Percentiles rank a stretch among this genome's conserved stretches.
phyloP scores from a whole-genome alignment of 31 red algal genomes.

The Porphyra umbilicalis region DNA sequence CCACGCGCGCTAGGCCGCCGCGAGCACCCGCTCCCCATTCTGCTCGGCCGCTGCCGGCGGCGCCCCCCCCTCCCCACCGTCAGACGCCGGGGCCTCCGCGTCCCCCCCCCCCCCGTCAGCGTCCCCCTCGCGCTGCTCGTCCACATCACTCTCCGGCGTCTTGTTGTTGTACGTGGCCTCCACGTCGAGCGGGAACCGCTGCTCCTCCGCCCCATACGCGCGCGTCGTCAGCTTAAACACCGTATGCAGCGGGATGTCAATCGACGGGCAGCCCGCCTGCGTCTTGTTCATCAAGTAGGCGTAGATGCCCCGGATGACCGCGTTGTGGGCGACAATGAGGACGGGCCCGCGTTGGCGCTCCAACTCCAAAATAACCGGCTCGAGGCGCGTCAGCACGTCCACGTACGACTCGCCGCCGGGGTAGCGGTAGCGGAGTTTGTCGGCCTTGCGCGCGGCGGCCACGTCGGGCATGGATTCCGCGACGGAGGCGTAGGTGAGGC shows the following conservation, averaged over 20 bases:
- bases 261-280: slow-evolving; percentile 70
- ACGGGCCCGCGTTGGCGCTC: slow-evolving; percentile 81
- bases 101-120: background rate
- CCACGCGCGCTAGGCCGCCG: background rate
- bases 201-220: slow-evolving; percentile 71
- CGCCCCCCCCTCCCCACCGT: background rate
- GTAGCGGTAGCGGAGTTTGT: slow-evolving; percentile 83
- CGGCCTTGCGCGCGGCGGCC: slow-evolving; percentile 43
- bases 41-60: background rate
- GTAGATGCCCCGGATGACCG: slow-evolving; percentile 80
- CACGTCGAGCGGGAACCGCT: slow-evolving; percentile 47
- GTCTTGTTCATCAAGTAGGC: slow-evolving; percentile 71
- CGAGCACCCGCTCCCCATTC: too few species aligned
- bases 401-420: slow-evolving; percentile 91
- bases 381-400: slow-evolving; percentile 86
- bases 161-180: slow-evolving; percentile 55
- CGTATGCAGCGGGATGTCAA: slow-evolving; percentile 92
- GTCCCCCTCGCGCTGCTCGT: background rate
- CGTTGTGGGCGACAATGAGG: slow-evolving; percentile 90
- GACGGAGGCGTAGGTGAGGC: slow-evolving; percentile 76
- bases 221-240: slow-evolving; percentile 73
- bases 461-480: slow-evolving; percentile 54
- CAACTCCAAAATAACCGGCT: slow-evolving; percentile 90
- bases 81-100: background rate
- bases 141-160: slow-evolving; percentile 33